A percentile compares a stretch with the other conserved stretches of the same genome.
Conservation (phyloP, 371 early-diverging fungal species). For the Mucor irregularis region DNA sequence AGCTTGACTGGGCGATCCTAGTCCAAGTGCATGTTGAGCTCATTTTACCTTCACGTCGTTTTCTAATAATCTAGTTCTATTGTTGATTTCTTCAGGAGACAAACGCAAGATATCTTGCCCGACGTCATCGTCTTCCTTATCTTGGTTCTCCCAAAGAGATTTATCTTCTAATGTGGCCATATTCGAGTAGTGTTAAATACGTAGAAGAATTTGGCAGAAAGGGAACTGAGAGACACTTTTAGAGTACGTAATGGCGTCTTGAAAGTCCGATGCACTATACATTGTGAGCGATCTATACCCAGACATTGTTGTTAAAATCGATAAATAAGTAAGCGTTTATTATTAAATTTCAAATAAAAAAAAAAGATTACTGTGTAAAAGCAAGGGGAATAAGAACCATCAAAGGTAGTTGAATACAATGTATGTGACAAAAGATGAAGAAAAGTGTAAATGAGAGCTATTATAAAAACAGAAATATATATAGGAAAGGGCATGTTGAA, state of each 20-base stretch:
- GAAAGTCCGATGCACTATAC: background rate
- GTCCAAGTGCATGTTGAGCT: background rate
- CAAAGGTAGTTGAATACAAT: conserved; percentile 19
- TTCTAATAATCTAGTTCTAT: conserved; percentile 90
- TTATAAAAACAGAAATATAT: conserved; percentile 4
- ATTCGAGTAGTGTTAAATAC: background rate
- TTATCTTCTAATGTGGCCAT: conserved; percentile 74
- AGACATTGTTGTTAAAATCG: too few relatives aligned
- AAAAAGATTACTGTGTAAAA: background rate
- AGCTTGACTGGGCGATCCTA: too few relatives aligned
- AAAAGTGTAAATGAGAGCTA: background rate
- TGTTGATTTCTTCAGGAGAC: conserved; percentile 88
- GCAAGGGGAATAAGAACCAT: conserved; percentile 6
- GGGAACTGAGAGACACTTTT: background rate
- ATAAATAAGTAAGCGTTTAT: too few relatives aligned
- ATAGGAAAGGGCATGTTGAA: conserved; percentile 17
- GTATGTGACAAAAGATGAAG: background rate
- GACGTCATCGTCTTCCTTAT: conserved; percentile 69
- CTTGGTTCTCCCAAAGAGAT: conserved; percentile 60
- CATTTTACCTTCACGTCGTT: conserved; percentile 90
- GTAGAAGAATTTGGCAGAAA: background rate
- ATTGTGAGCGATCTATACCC: too few relatives aligned
- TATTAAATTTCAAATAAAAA: background rate
- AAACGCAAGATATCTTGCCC: conserved; percentile 90
- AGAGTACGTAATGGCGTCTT: conserved; percentile 1